phyloP scores from a whole-genome alignment of 139 green algal species.

The Chlamydomonas schloesseri region DNA sequence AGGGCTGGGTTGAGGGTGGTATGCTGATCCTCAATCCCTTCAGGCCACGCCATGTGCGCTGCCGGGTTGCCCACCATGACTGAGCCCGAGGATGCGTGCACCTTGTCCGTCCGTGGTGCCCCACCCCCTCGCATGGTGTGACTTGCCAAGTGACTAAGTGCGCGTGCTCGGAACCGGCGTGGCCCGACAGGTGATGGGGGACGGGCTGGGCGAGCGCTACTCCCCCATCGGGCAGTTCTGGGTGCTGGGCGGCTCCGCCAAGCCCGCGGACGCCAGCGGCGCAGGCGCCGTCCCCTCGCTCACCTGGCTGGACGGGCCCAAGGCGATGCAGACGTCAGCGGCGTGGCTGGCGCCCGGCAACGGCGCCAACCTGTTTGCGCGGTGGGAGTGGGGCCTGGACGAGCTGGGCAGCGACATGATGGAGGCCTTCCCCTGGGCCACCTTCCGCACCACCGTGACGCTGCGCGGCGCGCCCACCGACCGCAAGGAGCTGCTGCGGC shows the following conservation, averaged over 20 bases:
- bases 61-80: no score
- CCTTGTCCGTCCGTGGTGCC: no score
- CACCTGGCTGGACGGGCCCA: neutral
- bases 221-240: slow-evolving; percentile 22
- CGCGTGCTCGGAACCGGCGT: no score
- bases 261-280: neutral
- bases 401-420: slow-evolving; percentile 28
- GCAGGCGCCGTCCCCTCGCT: neutral
- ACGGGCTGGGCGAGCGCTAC: slow-evolving; percentile 34
- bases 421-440: slow-evolving; percentile 27
- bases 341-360: slow-evolving; percentile 27
- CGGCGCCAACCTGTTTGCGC: neutral
- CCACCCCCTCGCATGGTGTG: no score
- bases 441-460: neutral
- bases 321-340: neutral
- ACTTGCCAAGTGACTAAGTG: no score
- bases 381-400: slow-evolving; percentile 25
- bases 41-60: no score
- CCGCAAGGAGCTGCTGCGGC: slow-evolving; percentile 14
- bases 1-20: no score
- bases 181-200: neutral
- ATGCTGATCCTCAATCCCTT: no score
- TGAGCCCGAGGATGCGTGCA: no score
- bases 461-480: neutral
- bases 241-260: slow-evolving; percentile 11